A percentile compares a stretch with the other conserved stretches of the same genome.
These are phyloP conservation scores for Boeremia exigua DNA, from an alignment of 2,329 filamentous ascomycete genomes.

Conservation along the genomic window DNA sequence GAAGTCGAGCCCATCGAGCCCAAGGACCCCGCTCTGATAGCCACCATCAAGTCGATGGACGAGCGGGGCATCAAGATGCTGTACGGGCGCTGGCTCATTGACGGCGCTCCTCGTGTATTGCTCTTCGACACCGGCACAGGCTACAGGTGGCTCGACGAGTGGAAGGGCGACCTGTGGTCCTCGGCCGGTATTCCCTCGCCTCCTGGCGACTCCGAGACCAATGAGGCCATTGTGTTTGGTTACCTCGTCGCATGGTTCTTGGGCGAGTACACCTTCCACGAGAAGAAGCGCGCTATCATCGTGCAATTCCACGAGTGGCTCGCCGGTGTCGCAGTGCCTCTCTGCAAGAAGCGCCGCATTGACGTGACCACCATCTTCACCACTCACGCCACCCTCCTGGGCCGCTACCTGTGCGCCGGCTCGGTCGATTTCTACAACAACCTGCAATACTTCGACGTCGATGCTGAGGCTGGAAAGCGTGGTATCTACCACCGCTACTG, in stretches of 20 bases:
- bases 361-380: conserved; percentile 99
- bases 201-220: conserved; percentile 89
- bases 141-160: conserved; percentile 90
- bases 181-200: conserved; percentile 92
- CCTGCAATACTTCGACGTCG: conserved; percentile 93
- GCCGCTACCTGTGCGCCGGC: conserved; percentile 93
- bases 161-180: conserved; percentile 96
- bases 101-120: conserved; percentile 90
- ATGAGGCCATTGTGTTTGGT: conserved; percentile 96
- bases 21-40: conserved; percentile 75
- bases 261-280: conserved; percentile 95
- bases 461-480: conserved; percentile 94
- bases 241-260: conserved; percentile 98
- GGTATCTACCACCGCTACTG: conserved; percentile 99
- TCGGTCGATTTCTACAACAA: conserved; percentile 99
- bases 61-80: conserved; percentile 87
- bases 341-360: conserved; percentile 92
- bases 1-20: conserved; percentile 95
- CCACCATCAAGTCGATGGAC: conserved; percentile 90
- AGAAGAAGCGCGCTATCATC: conserved; percentile 89
- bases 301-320: conserved; percentile 99
- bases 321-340: conserved; percentile 87
- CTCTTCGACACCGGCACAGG: conserved; percentile 95
- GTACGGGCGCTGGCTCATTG: conserved; percentile 97
- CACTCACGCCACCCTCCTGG: conserved; percentile 93